Evolutionary conservation across 148 eudicot genomes (phyloP).

Genomic region (Silene uniflora): DNA sequence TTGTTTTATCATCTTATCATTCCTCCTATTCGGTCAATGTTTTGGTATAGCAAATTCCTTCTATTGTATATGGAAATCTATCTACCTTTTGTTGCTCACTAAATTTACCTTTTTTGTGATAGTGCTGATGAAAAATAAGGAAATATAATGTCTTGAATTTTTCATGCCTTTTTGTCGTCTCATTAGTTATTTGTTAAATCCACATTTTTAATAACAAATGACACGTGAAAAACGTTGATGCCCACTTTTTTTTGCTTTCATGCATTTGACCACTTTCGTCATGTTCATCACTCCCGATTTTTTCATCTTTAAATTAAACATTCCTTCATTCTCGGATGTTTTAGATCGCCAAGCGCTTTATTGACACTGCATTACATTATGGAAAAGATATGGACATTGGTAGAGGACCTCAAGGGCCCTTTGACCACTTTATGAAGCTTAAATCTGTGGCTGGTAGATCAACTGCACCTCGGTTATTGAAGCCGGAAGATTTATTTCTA

Average conservation of each 20-base stretch:
- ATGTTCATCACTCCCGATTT: background rate
- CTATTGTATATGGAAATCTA: background rate
- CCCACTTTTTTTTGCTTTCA: background rate
- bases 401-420: constrained; percentile 76
- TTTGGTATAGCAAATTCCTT: background rate
- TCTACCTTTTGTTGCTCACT: no score
- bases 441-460: constrained; percentile 34
- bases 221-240: background rate
- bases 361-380: constrained; percentile 70
- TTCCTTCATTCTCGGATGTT: constrained; percentile 2
- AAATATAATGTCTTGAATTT: background rate
- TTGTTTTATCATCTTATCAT: background rate
- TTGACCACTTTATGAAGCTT: constrained; percentile 79
- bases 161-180: background rate
- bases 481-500: constrained; percentile 61
- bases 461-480: constrained; percentile 36
- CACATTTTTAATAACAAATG: background rate
- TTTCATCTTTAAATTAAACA: background rate
- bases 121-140: no score
- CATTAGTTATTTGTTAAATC: background rate
- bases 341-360: constrained; percentile 78
- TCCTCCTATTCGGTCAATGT: background rate
- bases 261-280: background rate
- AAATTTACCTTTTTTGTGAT: no score
- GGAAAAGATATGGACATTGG: constrained; percentile 78